Evolutionary conservation across 345 rosid species (phyloP).

Genomic region (Salix caprea): DNA sequence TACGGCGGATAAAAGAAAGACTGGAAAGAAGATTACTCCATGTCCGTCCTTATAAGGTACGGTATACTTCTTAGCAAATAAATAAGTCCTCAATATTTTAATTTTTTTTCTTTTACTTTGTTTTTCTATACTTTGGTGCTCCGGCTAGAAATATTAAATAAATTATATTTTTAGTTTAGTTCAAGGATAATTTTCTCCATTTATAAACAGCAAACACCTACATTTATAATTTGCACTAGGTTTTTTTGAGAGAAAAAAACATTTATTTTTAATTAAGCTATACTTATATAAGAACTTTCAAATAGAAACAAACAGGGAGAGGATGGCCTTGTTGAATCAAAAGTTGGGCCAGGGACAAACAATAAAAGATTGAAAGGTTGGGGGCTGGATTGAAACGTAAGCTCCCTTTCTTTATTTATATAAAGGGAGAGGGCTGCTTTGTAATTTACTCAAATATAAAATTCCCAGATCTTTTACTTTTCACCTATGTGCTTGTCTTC

Average conservation of each 20-base stretch:
- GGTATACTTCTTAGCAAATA: neutral
- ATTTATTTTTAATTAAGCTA: too few species aligned
- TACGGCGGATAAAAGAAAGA: too few species aligned
- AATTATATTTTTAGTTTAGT: too few species aligned
- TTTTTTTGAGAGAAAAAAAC: too few species aligned
- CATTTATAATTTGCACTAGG: neutral
- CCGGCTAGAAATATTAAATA: too few species aligned
- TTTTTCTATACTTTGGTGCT: too few species aligned
- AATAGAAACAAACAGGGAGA: neutral
- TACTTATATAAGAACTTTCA: neutral
- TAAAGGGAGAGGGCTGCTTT: neutral
- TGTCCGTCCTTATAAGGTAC: neutral
- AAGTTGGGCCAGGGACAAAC: neutral
- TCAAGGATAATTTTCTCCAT: neutral
- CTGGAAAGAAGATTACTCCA: too few species aligned
- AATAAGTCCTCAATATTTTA: neutral
- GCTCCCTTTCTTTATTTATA: neutral
- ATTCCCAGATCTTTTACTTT: neutral
- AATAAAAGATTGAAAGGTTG: neutral
- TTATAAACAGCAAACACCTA: neutral
- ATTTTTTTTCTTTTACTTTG: too few species aligned
- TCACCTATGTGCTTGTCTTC: neutral
- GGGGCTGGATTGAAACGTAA: neutral
- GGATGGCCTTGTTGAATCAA: neutral
- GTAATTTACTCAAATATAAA: neutral